These are phyloP conservation scores for Claviceps paspali DNA, from an alignment of 2,329 filamentous ascomycete genomes.

Conservation along the genomic window DNA sequence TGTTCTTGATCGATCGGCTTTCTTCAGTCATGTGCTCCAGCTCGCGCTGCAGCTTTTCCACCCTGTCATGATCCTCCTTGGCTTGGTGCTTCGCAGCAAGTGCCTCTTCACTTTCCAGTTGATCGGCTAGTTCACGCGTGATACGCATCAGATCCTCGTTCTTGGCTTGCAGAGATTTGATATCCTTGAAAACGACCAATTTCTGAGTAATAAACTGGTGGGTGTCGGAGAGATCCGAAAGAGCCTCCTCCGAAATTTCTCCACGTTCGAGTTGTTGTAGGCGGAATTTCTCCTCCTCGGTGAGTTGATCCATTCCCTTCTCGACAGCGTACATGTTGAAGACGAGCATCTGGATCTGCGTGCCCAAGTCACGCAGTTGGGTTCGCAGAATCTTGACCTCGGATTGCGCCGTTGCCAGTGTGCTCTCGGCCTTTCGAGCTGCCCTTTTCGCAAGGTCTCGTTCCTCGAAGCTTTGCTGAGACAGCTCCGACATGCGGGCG, in stretches of 20 bases:
- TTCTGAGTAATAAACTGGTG: constrained; percentile 80
- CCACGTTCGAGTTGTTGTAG: constrained; percentile 66
- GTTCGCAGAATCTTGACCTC: constrained; percentile 71
- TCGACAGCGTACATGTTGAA: constrained; percentile 75
- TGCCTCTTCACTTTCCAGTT: constrained; percentile 85
- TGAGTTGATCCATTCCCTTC: constrained; percentile 58
- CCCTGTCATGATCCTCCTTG: constrained; percentile 51
- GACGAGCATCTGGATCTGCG: constrained; percentile 79
- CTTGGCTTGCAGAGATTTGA: constrained; percentile 72
- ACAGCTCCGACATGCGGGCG: constrained; percentile 68
- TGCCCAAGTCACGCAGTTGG: constrained; percentile 76
- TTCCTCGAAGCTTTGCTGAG: constrained; percentile 69
- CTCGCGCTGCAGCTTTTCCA: constrained; percentile 57
- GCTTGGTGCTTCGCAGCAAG: constrained; percentile 48
- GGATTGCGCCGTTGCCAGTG: constrained; percentile 45
- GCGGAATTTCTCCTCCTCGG: constrained; percentile 55
- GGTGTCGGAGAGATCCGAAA: constrained; percentile 67
- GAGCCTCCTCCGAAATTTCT: constrained; percentile 53
- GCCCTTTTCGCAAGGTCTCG: constrained; percentile 67
- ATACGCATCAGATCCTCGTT: constrained; percentile 74
- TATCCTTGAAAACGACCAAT: constrained; percentile 76
- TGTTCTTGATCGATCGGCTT: constrained; percentile 63
- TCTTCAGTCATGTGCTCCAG: constrained; percentile 70
- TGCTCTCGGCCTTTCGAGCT: constrained; percentile 61
- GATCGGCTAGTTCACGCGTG: constrained; percentile 69